Conservation (phyloP, 495 filamentous ascomycete species). For the Daldinia childiae region DNA sequence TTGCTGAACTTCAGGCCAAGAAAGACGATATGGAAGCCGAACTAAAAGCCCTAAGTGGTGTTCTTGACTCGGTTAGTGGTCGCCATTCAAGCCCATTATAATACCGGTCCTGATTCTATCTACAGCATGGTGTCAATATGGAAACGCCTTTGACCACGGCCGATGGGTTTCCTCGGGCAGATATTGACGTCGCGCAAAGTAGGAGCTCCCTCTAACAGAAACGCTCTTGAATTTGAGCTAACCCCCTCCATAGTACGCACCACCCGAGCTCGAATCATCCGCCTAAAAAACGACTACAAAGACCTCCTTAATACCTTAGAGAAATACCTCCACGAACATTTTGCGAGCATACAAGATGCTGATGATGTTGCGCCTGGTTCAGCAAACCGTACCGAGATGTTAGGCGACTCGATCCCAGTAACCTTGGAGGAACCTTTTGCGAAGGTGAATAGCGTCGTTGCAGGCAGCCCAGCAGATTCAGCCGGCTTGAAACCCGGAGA, state of each 20-base stretch:
- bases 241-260: conserved; percentile 74
- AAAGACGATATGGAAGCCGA: conserved; percentile 88
- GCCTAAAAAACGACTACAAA: conserved; percentile 92
- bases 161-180: conserved; percentile 92
- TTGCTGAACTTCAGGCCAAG: conserved; percentile 66
- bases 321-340: conserved; percentile 81
- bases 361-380: conserved; percentile 37
- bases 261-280: conserved; percentile 87
- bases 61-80: conserved; percentile 82
- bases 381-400: conserved; percentile 39
- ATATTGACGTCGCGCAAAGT: conserved; percentile 97
- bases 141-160: conserved; percentile 85
- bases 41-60: conserved; percentile 80
- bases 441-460: conserved; percentile 83
- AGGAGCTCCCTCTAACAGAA: conserved; percentile 43
- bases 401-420: conserved; percentile 51
- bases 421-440: conserved; percentile 79
- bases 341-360: conserved; percentile 61
- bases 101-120: conserved; percentile 20
- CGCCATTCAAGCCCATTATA: neutral
- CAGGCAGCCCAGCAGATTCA: conserved; percentile 80
- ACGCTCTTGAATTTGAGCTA: conserved; percentile 6
- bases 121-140: conserved; percentile 92
- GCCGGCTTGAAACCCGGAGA: conserved; percentile 90
- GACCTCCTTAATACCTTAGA: conserved; percentile 84